Evolutionary conservation across 169 alveolate species (phyloP).

Genomic region (Plasmodium gonderi): DNA sequence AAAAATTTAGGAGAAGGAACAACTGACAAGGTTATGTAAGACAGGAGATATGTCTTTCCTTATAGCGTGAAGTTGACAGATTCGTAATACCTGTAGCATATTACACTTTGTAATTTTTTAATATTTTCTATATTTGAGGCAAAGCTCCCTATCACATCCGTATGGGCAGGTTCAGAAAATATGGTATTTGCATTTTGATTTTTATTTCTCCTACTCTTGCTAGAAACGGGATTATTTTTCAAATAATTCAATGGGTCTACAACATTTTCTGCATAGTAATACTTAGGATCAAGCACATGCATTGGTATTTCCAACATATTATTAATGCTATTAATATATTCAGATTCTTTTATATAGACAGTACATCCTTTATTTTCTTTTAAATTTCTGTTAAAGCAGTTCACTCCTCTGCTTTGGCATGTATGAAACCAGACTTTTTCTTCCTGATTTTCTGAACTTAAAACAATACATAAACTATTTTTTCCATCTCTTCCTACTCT

Average conservation of each 20-base stretch:
- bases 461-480: slow-evolving; percentile 75
- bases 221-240: slow-evolving; percentile 14
- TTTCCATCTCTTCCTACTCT: slow-evolving; percentile 78
- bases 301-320: slow-evolving; percentile 64
- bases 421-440: slow-evolving; percentile 81
- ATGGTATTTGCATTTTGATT: slow-evolving; percentile 36
- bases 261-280: slow-evolving; percentile 53
- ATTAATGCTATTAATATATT: slow-evolving; percentile 58
- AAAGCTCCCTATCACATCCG: not conserved
- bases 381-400: slow-evolving; percentile 73
- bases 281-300: slow-evolving; percentile 52
- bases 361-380: slow-evolving; percentile 78
- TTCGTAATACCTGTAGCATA: slow-evolving; percentile 40
- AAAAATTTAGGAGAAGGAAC: not conserved
- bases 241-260: slow-evolving; percentile 66
- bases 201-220: slow-evolving; percentile 43
- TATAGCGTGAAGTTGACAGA: slow-evolving; percentile 19
- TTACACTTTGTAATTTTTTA: slow-evolving; percentile 35
- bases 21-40: too few species aligned
- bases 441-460: slow-evolving; percentile 61
- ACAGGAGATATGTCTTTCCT: not conserved
- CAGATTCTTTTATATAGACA: slow-evolving; percentile 65
- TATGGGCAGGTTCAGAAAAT: slow-evolving; percentile 16
- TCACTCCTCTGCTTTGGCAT: slow-evolving; percentile 55
- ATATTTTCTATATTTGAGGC: slow-evolving; percentile 14